Conservation (phyloP, 2,329 filamentous ascomycete genomes). For the Penicillium sp. region DNA sequence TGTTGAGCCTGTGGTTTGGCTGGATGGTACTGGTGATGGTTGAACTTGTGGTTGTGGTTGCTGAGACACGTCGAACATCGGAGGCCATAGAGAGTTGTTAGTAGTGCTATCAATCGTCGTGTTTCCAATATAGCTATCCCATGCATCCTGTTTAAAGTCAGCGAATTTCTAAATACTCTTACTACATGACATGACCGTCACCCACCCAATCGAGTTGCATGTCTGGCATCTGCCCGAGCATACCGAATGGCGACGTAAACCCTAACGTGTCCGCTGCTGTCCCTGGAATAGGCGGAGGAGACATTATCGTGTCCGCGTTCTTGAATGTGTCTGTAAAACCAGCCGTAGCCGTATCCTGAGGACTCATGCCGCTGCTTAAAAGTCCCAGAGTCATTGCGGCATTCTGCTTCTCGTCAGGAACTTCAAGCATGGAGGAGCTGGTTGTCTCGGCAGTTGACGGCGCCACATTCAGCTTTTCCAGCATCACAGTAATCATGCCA, state of each 20-base stretch:
- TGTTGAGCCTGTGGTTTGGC: constrained; percentile 19
- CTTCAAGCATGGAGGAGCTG: constrained; percentile 27
- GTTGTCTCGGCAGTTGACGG: constrained; percentile 21
- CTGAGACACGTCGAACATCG: constrained; percentile 30
- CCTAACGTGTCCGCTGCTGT: constrained; percentile 35
- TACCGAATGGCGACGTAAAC: constrained; percentile 51
- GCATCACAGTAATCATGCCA: constrained; percentile 75
- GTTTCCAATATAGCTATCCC: constrained; percentile 66
- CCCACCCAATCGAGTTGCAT: constrained; percentile 59
- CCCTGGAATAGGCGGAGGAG: constrained; percentile 20
- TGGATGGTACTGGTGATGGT: constrained; percentile 13
- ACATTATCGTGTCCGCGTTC: constrained; percentile 26
- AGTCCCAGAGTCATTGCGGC: constrained; percentile 69
- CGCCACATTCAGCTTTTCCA: constrained; percentile 63
- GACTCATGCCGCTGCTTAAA: constrained; percentile 60
- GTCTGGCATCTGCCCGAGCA: constrained; percentile 53
- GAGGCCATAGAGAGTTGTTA: constrained; percentile 35
- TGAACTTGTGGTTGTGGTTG: constrained; percentile 18
- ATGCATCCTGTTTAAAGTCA: constrained; percentile 55
- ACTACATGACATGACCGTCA: neutral
- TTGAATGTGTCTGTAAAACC: constrained; percentile 30
- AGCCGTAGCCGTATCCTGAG: constrained; percentile 34
- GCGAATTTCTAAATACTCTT: neutral
- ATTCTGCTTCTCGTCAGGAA: constrained; percentile 57
- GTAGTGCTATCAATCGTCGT: constrained; percentile 39